phyloP scores from a whole-genome alignment of 495 filamentous ascomycete genomes.

The Delitschia confertaspora region DNA sequence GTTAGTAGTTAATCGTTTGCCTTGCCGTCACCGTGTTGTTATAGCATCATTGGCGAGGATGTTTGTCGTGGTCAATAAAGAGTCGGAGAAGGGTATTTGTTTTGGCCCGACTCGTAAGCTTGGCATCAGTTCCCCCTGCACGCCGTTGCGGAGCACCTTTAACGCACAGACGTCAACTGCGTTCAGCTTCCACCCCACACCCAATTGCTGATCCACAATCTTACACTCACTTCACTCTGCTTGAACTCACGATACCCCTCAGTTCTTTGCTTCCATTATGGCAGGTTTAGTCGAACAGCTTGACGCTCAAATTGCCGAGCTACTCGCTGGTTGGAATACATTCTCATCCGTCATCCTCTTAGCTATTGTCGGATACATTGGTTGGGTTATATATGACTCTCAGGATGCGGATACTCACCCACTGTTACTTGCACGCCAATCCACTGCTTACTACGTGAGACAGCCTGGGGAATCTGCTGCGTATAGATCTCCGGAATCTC shows the following conservation, averaged over 20 bases:
- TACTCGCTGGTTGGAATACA: constrained; percentile 71
- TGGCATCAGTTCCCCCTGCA: too few species aligned
- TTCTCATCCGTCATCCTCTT: constrained; percentile 58
- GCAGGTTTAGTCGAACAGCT: constrained; percentile 39
- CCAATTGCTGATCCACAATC: neutral
- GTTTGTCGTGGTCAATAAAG: neutral
- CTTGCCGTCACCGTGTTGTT: too few species aligned
- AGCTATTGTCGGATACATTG: constrained; percentile 50
- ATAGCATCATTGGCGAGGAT: neutral
- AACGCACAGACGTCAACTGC: constrained; percentile 1
- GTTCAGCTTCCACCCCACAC: constrained; percentile 2
- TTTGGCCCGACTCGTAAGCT: too few species aligned
- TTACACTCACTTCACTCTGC: constrained; percentile 2
- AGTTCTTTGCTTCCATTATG: constrained; percentile 11
- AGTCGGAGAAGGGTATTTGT: neutral
- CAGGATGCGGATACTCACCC: constrained; percentile 85
- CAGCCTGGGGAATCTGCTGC: constrained; percentile 74
- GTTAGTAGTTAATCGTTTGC: too few species aligned
- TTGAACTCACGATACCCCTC: neutral
- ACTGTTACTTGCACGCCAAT: constrained; percentile 77
- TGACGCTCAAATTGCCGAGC: constrained; percentile 56
- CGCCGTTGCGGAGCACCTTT: too few species aligned
- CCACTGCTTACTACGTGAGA: constrained; percentile 65
- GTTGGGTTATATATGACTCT: constrained; percentile 52
- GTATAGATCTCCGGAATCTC: constrained; percentile 72